Evolutionary conservation across 2,329 filamentous ascomycete genomes (phyloP).

Genomic region (Neodidymelliopsis sp.): DNA sequence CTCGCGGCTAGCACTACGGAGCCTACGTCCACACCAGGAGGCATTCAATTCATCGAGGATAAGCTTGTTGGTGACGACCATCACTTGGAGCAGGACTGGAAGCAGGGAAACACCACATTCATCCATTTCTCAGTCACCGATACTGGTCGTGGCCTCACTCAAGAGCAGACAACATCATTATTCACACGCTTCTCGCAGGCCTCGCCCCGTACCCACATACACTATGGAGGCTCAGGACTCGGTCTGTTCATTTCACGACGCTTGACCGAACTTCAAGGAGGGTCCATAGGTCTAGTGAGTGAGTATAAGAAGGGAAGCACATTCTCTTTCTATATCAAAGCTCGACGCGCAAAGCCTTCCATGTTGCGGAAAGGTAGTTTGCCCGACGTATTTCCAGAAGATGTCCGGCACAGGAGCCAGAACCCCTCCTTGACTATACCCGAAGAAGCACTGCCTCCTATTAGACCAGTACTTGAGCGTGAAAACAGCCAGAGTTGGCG

Average conservation of each 20-base stretch:
- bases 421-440: conserved; percentile 8
- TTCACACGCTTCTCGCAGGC: conserved; percentile 45
- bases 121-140: conserved; percentile 48
- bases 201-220: conserved; percentile 42
- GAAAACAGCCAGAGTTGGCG: conserved; percentile 3
- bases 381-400: conserved; percentile 29
- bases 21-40: conserved; percentile 42
- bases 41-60: conserved; percentile 38
- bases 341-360: conserved; percentile 21
- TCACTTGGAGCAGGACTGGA: conserved; percentile 43
- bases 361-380: conserved; percentile 25
- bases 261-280: conserved; percentile 44
- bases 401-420: conserved; percentile 27
- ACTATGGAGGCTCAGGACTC: conserved; percentile 51
- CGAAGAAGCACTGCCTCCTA: conserved; percentile 6
- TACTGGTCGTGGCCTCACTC: conserved; percentile 51
- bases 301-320: conserved; percentile 36
- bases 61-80: conserved; percentile 29
- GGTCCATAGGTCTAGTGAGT: conserved; percentile 39
- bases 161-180: conserved; percentile 44
- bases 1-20: conserved; percentile 42
- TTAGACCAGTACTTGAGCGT: neutral
- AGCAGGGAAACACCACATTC: conserved; percentile 37
- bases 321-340: conserved; percentile 45
- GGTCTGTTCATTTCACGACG: conserved; percentile 45